Base-by-base conservation (phyloP, 768 basidiomycete genomes). In the Panellus pusillus region DNA sequence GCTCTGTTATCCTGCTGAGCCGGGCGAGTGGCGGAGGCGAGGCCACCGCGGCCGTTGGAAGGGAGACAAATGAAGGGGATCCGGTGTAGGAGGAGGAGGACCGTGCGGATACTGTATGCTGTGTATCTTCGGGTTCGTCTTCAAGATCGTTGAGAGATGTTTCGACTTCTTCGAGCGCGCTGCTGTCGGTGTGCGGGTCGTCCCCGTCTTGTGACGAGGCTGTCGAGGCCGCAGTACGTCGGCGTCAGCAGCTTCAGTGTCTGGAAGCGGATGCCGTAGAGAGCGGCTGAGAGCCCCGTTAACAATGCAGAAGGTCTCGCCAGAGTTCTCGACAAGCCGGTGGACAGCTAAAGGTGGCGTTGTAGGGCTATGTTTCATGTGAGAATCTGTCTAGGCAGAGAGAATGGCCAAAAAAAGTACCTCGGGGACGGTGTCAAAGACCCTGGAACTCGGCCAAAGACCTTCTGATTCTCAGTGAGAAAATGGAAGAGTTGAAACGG, bases 231-330 rank as follows among this genome's bases (percentile, higher is more conserved):
- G 61, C 91, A 93, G 71, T 98, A 96, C 2, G 93, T 94, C 24
- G 97, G 97, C 40, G 91, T 90, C 41, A 86, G 82, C 60, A 98
- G 85, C 78, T 99, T 98, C 69, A 99, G 83, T 27, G 97, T 98
- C 68, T 93, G 84, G 84, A 96, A 93, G 76, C 95, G 98, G 68
- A 99, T 99, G 68, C 98, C 97, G 74, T 98, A 97, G 52, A 99
- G 86, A 27, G 97, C 97, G n/a, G n/a, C 31, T 32, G 31, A 32
- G 13, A 35, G 14, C 32, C 73, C 98, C 97, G 72, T 98, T 98
- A 71, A 98, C 96, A 70, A 99, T 98, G 74, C 96, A 98, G 91
- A 98, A 98, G 15, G 97, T 98, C 76, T 97, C 94, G 68, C 98
- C 96, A 32, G 96, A 98, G 82, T 98, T 98, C 76, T 98, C 97